Evolutionary conservation across 208 protist species (phyloP), one percentile per base, ranked within the genome.

Genomic region (Leishmania aethiopica): DNA sequence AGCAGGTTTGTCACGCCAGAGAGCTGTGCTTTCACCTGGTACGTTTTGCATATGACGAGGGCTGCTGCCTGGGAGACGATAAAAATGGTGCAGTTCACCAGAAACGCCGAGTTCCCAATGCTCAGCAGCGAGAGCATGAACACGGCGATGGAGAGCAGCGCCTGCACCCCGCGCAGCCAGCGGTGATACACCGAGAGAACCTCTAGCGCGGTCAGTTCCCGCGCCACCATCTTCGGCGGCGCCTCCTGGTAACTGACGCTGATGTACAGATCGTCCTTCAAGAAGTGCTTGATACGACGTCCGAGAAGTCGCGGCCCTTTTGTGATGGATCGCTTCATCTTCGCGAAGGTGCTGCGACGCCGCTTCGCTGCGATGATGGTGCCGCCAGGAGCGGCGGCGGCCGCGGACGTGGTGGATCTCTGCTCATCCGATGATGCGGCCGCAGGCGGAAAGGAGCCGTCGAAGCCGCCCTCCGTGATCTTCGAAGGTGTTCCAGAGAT

Each of bases 101-200:
- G 28, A 5, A 75, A 55, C 70, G 82, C 85, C 6, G 87, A 81
- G 13, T 76, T 81, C n/a, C 78, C 32, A 19, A 90, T 66, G 71
- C 74, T 81, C 51, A 93, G 72, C 10, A 94, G 76, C 10, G 90
- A 93, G 40, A 95, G 86, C 3, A 90, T 70, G 80, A 94, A 90
- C 25, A 93, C 86, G 32, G 90, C 74, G 76, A 95, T 89, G 25
- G 90, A 80, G 47, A 95, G 78, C 28, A 95, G 64, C 37, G 90
- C 90, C 81, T 91, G 90, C 28, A 95, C 89, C 35, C 92, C 92
- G 53, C 92, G 90, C 74, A 95, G 82, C 89, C 90, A 94, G 69
- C 90, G 89, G 77, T 93, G 90, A 73, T 94, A 94, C 19, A 91
- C 86, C 5, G 90, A 76, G 32, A 95, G 86, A 42, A 92, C 75